Percentiles rank a stretch among this genome's conserved stretches.
phyloP scores from a whole-genome alignment of 2,329 filamentous ascomycete genomes.

The Aspergillus floridensis region DNA sequence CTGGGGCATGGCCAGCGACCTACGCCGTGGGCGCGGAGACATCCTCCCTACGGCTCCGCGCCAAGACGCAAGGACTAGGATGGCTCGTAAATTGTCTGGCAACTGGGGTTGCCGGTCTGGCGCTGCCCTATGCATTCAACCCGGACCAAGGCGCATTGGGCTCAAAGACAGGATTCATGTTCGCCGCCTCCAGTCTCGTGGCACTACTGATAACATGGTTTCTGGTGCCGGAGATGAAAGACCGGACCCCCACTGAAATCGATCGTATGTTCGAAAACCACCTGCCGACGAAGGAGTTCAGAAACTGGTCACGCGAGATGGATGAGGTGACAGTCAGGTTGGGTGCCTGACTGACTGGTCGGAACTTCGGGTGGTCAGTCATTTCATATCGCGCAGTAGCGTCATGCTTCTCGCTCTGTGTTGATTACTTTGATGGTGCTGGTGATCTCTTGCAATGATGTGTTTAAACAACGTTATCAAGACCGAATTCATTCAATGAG shows the following conservation, averaged over 20 bases:
- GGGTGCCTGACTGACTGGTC: background rate
- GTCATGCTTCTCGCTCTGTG: too few relatives aligned
- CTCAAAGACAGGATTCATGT: conserved; percentile 45
- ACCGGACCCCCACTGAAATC: conserved; percentile 48
- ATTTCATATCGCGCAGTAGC: too few relatives aligned
- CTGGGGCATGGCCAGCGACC: conserved; percentile 38
- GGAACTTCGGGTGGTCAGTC: background rate
- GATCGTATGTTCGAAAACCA: conserved; percentile 40
- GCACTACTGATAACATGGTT: conserved; percentile 41
- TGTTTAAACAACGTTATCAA: too few relatives aligned
- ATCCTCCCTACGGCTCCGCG: conserved; percentile 37
- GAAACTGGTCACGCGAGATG: conserved; percentile 16
- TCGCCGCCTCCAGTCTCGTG: conserved; percentile 34
- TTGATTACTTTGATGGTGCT: too few relatives aligned
- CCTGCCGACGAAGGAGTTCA: conserved; percentile 25
- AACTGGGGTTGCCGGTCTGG: conserved; percentile 46
- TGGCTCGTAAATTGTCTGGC: conserved; percentile 44
- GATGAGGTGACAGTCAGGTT: background rate
- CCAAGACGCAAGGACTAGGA: conserved; percentile 39
- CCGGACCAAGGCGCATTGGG: conserved; percentile 43
- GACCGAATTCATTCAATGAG: too few relatives aligned
- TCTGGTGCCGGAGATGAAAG: conserved; percentile 55
- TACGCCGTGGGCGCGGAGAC: conserved; percentile 38
- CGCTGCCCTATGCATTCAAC: conserved; percentile 54
- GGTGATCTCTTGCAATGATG: too few relatives aligned